Base-by-base conservation (phyloP, 2,329 filamentous ascomycete genomes). In the Stemphylium vesicarium region DNA sequence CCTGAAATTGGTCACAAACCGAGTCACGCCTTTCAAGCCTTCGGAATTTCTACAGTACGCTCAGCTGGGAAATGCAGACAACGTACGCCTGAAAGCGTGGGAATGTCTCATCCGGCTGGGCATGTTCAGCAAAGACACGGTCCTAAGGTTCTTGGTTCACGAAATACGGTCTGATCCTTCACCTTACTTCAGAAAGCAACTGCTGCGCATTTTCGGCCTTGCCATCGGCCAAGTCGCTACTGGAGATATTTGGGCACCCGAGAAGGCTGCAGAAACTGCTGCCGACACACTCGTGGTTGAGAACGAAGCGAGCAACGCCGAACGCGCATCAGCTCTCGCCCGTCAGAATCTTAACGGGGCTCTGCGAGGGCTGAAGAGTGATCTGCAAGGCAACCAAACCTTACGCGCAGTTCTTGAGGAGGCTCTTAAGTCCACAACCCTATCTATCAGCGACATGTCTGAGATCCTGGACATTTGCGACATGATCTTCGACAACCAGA, bases 41-140 rank as follows among this genome's bases (percentile, higher is more conserved):
- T 77, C 81, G 40, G 84, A 86, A 48, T 85, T 88, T 54, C 65
- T 88, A 53, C 83, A 85, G 46, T 88, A 88, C 62, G 85, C 85
- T 1, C 78, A 83, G 46, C 75, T 80, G 16, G 84, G 82, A 20
- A 87, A 86, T 16, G 84, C 84, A 49, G 83, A 86, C 43, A 79
- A 84, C 52, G 81, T 88, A 22, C 83, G 86, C 4, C 60, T 87
- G 15, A 79, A 82, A 50, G 85, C 85, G 2, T 87, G 87, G 70
- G 75, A 80, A 20, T 84, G 82, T 56, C 75, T 88, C 1, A 76
- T 84, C 26, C 81, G 84, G 15, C 75, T 86, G 9, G 83, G 83
- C 44, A 74, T 85, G 49, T 45, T 71, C 16, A 79, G 84, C 33
- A 78, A 78, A 40, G 76, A 81, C 10, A 76, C 79, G 9, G 75